Base-by-base conservation (phyloP, 768 basidiomycete genomes). In the Boletellus ananas region DNA sequence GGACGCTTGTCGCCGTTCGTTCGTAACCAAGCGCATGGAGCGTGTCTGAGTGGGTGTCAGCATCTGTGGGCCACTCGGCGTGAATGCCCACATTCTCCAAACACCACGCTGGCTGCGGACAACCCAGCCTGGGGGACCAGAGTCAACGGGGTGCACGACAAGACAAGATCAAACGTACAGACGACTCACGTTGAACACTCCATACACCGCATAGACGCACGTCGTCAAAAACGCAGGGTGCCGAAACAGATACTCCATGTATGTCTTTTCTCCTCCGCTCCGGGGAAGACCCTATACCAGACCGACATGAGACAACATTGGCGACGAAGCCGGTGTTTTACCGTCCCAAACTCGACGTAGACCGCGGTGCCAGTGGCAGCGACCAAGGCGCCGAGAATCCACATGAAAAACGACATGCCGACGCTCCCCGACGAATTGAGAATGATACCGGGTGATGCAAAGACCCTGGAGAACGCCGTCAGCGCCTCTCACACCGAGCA, bases 211-310 rank as follows among this genome's bases (percentile, higher is more conserved):
- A 54, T 77, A 87, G 8, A 74, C 58, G 56, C 83, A 87, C 4
- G 83, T 82, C 13, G 70, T 72, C 59, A 89, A 64, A 57, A 82
- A 85, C 43, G 72, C 75, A 6, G 86, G 87, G 4, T 72, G 72
- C 40, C 77, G 71, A 64, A 79, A 88, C n/a, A 87, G 77, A 60
- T 75, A 86, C 53, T 87, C 84, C 34, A 89, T 66, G 57, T 88
- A 89, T 45, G 82, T 85, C 69, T 87, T 88, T 70, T 88, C 86
- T 2, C 83, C 87, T 1, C 87, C 87, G 47, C 75, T 87, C 3
- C 79, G 72, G 2, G 87, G 87, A 2, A 89, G 71, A 17, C 80
- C 84, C 83, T 87, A 43, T 7, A 17, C 1, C n/a, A 25, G 2
- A 6, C 49, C 2, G 23, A 17, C 8, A 36, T 47, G 36, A 33